Conservation (phyloP, 2,329 filamentous ascomycete species). For the Myriosclerotinia curreyana region DNA sequence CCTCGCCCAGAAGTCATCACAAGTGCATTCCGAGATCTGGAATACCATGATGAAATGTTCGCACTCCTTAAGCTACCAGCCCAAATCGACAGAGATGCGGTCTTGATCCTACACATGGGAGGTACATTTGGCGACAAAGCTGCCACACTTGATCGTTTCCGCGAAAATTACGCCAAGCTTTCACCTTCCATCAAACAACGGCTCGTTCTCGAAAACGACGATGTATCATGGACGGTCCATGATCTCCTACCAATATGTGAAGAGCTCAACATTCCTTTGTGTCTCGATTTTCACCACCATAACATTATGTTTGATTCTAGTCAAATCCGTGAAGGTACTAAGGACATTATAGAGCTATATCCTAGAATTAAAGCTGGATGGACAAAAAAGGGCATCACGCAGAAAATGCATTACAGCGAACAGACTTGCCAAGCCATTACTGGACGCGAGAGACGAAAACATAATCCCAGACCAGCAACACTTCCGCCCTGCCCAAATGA, state of each 20-base stretch:
- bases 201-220: constrained; percentile 89
- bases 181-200: constrained; percentile 71
- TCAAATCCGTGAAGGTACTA: constrained; percentile 76
- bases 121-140: constrained; percentile 79
- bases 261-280: constrained; percentile 88
- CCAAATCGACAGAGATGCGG: constrained; percentile 77
- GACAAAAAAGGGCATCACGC: constrained; percentile 77
- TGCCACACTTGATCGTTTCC: constrained; percentile 50
- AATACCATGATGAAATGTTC: constrained; percentile 85
- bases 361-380: constrained; percentile 80
- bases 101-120: constrained; percentile 94
- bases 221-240: constrained; percentile 89
- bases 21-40: constrained; percentile 75
- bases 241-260: constrained; percentile 87
- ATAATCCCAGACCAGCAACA: constrained; percentile 73
- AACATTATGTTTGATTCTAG: constrained; percentile 82
- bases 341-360: constrained; percentile 73
- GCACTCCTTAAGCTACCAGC: constrained; percentile 71
- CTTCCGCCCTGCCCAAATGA: constrained; percentile 77
- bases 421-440: constrained; percentile 74
- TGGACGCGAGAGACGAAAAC: constrained; percentile 74
- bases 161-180: constrained; percentile 52
- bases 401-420: constrained; percentile 98
- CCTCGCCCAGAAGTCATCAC: constrained; percentile 73
- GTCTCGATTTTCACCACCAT: constrained; percentile 92